Conservation (phyloP, 179 eudicot genomes). For the Drosera spatulata region DNA sequence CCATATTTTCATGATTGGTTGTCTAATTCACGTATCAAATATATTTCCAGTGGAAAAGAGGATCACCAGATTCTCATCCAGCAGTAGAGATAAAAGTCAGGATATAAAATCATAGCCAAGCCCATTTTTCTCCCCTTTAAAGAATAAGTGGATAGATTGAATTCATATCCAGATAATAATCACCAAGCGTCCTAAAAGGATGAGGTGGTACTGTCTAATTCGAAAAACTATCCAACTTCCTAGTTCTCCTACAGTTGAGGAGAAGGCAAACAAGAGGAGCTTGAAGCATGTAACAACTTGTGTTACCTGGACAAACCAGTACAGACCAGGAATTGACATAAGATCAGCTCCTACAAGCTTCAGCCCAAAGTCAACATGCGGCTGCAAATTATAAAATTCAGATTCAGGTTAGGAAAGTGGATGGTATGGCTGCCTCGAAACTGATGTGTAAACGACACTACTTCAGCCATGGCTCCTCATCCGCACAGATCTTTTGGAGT, state of each 20-base stretch:
- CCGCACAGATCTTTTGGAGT: too few species aligned
- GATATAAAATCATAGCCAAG: background rate
- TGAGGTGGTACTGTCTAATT: background rate
- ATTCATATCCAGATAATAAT: background rate
- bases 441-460: too few species aligned
- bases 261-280: background rate
- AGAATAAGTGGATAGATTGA: background rate
- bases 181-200: background rate
- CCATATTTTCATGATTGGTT: too few species aligned
- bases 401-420: background rate
- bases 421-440: background rate
- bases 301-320: slow-evolving; percentile 73
- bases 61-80: too few species aligned
- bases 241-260: background rate
- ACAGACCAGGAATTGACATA: slow-evolving; percentile 86
- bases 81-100: too few species aligned
- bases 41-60: too few species aligned
- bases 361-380: slow-evolving; percentile 86
- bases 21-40: too few species aligned
- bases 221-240: background rate
- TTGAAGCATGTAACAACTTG: background rate
- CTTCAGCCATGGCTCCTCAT: too few species aligned
- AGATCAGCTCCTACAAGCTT: slow-evolving; percentile 79
- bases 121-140: background rate
- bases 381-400: slow-evolving; percentile 36